A percentile compares a stretch with the other conserved stretches of the same genome.
Evolutionary conservation across 1,284 basidiomycete species (phyloP).

Genomic region (Ceratobasidium papillatum): DNA sequence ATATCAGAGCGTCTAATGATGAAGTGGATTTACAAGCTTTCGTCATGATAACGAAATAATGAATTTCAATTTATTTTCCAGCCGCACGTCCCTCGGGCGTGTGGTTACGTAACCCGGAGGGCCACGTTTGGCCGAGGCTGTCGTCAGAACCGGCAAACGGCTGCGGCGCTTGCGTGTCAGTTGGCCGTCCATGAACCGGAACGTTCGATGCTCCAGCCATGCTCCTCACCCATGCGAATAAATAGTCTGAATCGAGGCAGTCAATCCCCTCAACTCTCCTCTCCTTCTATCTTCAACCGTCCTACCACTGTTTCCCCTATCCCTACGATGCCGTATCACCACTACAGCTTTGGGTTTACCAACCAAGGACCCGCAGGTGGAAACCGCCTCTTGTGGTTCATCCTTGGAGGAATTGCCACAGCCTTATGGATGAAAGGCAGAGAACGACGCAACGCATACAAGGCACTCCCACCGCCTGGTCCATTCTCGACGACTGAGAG

Average conservation of each 20-base stretch:
- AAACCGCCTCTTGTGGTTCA: constrained; percentile 21
- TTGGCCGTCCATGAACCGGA: neutral
- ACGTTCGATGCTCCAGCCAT: neutral
- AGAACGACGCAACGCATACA: neutral
- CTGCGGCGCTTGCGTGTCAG: constrained; percentile 18
- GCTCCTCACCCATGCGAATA: neutral
- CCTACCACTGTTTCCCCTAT: neutral
- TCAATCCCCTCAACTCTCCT: neutral
- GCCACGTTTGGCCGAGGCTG: neutral
- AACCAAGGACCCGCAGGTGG: neutral
- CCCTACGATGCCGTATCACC: constrained; percentile 22
- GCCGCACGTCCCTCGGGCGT: neutral
- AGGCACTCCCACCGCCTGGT: constrained; percentile 4
- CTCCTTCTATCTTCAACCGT: neutral
- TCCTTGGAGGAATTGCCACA: constrained; percentile 20
- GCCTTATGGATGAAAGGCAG: neutral
- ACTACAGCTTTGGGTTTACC: constrained; percentile 32
- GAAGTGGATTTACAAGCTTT: no score
- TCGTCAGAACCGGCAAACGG: neutral
- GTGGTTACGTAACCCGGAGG: neutral
- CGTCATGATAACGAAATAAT: no score
- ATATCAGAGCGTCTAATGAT: no score
- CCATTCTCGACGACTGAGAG: neutral
- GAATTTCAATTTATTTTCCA: neutral
- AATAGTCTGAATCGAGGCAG: neutral